Percentiles rank a stretch among this genome's conserved stretches.
phyloP scores from a whole-genome alignment of 306 rosid genomes.

The Canavalia gladiata region DNA sequence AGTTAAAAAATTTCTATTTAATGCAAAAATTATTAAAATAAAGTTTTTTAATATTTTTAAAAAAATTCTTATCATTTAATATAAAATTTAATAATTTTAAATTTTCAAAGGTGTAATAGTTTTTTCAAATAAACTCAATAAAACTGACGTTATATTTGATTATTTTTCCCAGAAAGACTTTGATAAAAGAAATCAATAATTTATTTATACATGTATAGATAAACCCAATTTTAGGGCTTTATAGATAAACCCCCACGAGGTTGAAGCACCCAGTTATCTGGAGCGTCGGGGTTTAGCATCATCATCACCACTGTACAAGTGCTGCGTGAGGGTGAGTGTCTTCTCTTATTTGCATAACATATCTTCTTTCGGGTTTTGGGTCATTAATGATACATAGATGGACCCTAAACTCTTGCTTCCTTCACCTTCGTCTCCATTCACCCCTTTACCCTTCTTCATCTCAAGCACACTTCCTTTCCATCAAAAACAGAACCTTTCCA shows the following conservation, averaged over 20 bases:
- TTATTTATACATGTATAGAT: no score
- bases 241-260: background rate
- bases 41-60: no score
- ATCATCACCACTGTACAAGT: background rate
- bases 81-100: no score
- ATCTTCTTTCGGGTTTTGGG: background rate
- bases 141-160: no score
- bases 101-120: no score
- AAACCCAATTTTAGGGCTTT: background rate
- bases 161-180: no score
- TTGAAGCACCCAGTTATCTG: background rate
- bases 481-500: slow-evolving; percentile 5
- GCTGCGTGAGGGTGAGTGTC: background rate
- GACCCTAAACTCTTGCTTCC: slow-evolving; percentile 1
- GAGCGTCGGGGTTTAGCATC: background rate
- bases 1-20: no score
- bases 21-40: no score
- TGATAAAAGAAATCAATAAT: no score
- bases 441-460: slow-evolving; percentile 28
- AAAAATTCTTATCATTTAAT: no score
- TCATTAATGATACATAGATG: background rate
- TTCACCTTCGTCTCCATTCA: slow-evolving; percentile 9
- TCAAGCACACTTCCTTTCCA: slow-evolving; percentile 8
- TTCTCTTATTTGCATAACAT: background rate
- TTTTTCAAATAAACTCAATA: no score